phyloP scores from a whole-genome alignment of 73 alveolate genomes.

The Paramecium octaurelia region DNA sequence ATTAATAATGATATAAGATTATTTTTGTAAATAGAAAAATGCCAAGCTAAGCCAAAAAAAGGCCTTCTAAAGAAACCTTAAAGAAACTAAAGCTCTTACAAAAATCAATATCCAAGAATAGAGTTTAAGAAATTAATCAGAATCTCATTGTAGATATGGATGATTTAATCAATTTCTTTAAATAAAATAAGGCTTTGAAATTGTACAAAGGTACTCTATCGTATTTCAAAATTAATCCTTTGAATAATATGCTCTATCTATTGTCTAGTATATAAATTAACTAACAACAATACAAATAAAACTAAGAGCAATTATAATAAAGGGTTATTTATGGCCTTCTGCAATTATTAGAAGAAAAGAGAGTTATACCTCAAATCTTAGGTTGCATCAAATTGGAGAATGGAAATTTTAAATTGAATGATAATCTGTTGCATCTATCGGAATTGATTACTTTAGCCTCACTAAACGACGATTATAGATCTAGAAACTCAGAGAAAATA shows the following conservation, averaged over 20 bases:
- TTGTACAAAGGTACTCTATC: neutral
- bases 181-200: neutral
- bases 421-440: neutral
- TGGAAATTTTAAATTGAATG: neutral
- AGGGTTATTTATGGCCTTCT: neutral
- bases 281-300: neutral
- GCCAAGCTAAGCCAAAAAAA: neutral
- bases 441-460: neutral
- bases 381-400: neutral
- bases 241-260: neutral
- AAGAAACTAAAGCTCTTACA: neutral
- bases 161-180: neutral
- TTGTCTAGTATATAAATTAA: neutral
- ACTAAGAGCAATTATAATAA: neutral
- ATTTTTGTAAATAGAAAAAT: neutral
- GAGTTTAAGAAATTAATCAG: neutral
- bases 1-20: neutral
- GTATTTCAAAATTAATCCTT: neutral
- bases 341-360: neutral
- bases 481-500: neutral
- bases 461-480: neutral
- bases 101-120: neutral
- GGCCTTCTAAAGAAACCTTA: neutral
- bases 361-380: neutral
- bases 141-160: neutral